Percentiles rank a stretch among this genome's conserved stretches.
Evolutionary conservation across 2,329 filamentous ascomycete genomes (phyloP).

Genomic region (Trichoderma lentiforme): DNA sequence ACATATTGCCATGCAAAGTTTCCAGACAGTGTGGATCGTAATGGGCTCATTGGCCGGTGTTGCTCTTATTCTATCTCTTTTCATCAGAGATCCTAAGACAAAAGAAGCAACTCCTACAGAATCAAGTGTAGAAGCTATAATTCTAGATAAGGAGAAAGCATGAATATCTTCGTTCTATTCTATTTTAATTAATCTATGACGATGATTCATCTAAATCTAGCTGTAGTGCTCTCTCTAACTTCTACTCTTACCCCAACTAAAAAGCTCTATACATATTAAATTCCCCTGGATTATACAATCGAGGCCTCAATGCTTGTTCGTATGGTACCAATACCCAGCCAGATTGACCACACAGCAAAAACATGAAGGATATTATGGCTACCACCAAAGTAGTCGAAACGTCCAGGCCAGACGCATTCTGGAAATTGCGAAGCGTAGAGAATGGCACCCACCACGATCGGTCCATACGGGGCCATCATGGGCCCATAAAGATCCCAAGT

Average conservation of each 20-base stretch:
- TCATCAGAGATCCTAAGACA: neutral
- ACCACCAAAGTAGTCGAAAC: neutral
- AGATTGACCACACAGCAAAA: neutral
- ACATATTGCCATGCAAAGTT: neutral
- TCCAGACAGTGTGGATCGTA: neutral
- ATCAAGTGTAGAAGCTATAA: neutral
- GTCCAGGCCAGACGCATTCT: neutral
- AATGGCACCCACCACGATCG: neutral
- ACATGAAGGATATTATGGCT: conserved; percentile 7
- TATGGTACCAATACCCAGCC: neutral
- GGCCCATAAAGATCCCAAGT: neutral
- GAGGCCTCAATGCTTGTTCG: neutral
- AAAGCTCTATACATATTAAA: neutral
- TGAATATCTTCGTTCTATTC: neutral
- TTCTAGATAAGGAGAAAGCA: neutral
- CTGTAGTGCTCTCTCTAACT: neutral
- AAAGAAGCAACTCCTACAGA: neutral
- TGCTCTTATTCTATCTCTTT: neutral
- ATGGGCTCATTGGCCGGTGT: neutral
- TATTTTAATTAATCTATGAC: neutral
- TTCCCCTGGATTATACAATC: neutral
- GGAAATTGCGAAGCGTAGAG: neutral
- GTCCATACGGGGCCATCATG: neutral
- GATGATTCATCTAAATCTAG: neutral
- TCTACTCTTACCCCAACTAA: neutral